A percentile compares a stretch with the other conserved stretches of the same genome.
phyloP scores from a whole-genome alignment of 2,329 filamentous ascomycete genomes.

The Aspergillus niger region DNA sequence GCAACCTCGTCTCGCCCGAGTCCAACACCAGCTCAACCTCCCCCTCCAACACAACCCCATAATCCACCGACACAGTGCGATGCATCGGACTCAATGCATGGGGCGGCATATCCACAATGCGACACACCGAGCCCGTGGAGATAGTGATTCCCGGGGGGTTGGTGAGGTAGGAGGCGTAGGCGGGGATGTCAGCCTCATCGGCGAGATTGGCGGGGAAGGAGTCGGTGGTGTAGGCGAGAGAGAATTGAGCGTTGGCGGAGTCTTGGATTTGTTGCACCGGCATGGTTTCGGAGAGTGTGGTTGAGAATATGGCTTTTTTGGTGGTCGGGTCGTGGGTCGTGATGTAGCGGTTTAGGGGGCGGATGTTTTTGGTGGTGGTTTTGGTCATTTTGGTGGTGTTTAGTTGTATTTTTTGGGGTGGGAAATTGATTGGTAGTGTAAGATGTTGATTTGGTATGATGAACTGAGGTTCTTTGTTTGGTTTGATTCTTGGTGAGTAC shows the following conservation, averaged over 20 bases:
- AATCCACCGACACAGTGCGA: constrained; percentile 54
- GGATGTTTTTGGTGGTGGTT: constrained; percentile 32
- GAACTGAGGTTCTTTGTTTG: not conserved
- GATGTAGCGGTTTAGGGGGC: constrained; percentile 33
- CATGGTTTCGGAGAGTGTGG: constrained; percentile 25
- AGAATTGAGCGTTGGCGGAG: constrained; percentile 52
- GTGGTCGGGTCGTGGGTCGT: constrained; percentile 38
- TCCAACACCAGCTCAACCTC: constrained; percentile 53
- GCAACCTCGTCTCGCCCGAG: constrained; percentile 47
- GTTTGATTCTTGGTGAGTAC: not conserved
- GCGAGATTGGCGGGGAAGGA: constrained; percentile 51
- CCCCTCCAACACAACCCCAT: constrained; percentile 55
- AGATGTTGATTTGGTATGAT: not conserved
- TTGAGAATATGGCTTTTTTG: constrained; percentile 41
- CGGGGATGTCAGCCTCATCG: constrained; percentile 48
- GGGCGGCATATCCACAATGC: constrained; percentile 49
- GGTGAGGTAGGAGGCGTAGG: constrained; percentile 49
- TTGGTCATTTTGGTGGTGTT: constrained; percentile 18
- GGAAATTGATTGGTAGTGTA: not conserved
- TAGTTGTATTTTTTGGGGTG: not conserved
- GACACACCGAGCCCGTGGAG: constrained; percentile 45
- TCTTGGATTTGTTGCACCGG: constrained; percentile 32
- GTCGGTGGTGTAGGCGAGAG: constrained; percentile 53
- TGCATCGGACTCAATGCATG: constrained; percentile 50
- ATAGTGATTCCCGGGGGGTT: constrained; percentile 54